Evolutionary conservation across 1,139 yeast genomes (phyloP).

Genomic region (Pichia sp.): DNA sequence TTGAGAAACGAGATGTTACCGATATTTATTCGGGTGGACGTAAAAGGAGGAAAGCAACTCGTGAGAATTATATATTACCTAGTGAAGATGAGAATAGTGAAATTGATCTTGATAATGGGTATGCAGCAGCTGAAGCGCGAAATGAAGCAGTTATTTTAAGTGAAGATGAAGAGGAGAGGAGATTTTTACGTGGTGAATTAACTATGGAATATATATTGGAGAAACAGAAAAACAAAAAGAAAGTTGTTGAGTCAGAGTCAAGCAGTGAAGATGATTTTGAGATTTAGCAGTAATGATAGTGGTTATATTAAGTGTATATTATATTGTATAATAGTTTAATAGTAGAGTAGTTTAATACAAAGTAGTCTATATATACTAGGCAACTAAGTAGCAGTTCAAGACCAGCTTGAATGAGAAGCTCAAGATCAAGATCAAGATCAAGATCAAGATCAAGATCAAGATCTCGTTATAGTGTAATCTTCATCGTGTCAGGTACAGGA

Average conservation of each 20-base stretch:
- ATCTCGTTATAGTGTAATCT: no score
- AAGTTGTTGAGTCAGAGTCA: conserved; percentile 2
- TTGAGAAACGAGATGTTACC: conserved; percentile 12
- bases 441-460: no score
- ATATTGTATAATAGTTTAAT: background rate
- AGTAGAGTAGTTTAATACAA: no score
- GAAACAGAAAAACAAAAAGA: conserved; percentile 3
- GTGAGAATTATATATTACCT: conserved; percentile 13
- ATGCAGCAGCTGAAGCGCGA: conserved; percentile 15
- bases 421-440: no score
- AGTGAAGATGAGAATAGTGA: conserved; percentile 7
- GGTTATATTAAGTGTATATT: background rate
- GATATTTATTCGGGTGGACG: conserved; percentile 6
- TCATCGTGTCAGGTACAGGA: no score
- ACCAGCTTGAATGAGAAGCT: no score
- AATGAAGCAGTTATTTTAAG: conserved; percentile 17
- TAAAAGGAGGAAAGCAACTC: conserved; percentile 14
- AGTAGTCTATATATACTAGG: no score
- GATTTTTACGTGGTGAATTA: conserved; percentile 15
- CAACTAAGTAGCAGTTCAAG: no score
- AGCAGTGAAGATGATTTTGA: conserved; percentile 8
- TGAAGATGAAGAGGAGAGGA: conserved; percentile 16
- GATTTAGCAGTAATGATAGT: background rate
- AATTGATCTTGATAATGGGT: conserved; percentile 11
- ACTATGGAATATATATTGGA: conserved; percentile 11